Base-by-base conservation (phyloP, 768 basidiomycete genomes). In the Tylopilus rubrobrunneus region DNA sequence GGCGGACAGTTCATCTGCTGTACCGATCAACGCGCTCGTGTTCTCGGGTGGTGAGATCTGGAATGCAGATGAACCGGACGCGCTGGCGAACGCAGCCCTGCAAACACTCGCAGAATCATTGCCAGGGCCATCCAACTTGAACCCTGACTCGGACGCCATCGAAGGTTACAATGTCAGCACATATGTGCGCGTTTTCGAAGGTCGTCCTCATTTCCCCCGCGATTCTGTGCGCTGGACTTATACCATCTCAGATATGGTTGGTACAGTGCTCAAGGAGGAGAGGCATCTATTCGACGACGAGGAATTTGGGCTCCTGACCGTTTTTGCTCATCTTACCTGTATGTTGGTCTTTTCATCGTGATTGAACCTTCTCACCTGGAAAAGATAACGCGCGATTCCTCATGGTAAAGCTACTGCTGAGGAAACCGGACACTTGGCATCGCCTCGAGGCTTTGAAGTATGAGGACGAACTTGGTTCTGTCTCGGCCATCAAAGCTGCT, bases 341-440 rank as follows among this genome's bases (percentile, higher is more conserved):
- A 58, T 56, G 84, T 72, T 11, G 2, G 31, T 43, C 37, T 23
- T 17, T 27, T 19, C 47, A 21, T 15, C 51, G 12, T 11, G 19
- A 5, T 11, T 3, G 37, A 42, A 39, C 12, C 8, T 47, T 12
- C 63, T 65, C 34, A 70, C 36, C 14, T 23, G 19, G 15, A 3
- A 36, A 56, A 86, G 84, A 82, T 59, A 66, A 75, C 14, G 78
- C 84, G 3, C 74, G 78, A 27, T 87, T 85, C 65, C 78, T 89
- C 15, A 75, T 87, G 56, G 75, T 81, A 17, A 79, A 85, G 21
- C 71, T 89, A 9, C 73, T 81, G n/a, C 73, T 86, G 8, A 79
- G 86, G 48, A 84, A 83, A 58, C 73, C 73, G 28, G 76, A 74
- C 52, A 74, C 76, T 58, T 84, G 84, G 73, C 76, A 82, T 53